A percentile compares a stretch with the other conserved stretches of the same genome.
Conservation (phyloP, 768 basidiomycete genomes). For the Galerina marginata region DNA sequence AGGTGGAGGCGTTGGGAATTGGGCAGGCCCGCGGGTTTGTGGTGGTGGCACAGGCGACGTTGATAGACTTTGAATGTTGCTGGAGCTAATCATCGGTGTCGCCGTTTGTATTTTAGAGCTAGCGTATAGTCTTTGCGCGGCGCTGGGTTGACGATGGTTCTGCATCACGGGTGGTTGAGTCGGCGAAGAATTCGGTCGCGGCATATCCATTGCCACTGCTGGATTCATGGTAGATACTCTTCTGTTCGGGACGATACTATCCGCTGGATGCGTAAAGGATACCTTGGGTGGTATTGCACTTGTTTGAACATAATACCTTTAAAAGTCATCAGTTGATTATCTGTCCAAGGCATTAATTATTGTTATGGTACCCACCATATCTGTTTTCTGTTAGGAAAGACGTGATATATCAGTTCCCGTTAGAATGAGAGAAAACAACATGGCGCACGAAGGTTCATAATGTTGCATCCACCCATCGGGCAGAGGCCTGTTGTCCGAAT, state of each 20-base stretch:
- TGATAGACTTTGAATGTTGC: conserved; percentile 15
- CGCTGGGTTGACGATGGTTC: conserved; percentile 16
- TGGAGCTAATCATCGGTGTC: conserved; percentile 24
- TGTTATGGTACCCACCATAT: conserved; percentile 23
- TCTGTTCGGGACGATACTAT: conserved; percentile 13
- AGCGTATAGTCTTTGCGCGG: conserved; percentile 51
- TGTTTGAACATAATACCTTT: conserved; percentile 42
- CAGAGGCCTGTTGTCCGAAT: conserved; percentile 29
- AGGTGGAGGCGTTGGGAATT: neutral
- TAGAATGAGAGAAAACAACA: neutral
- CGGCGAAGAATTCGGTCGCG: neutral
- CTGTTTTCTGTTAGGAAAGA: conserved; percentile 18
- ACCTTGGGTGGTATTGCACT: conserved; percentile 36
- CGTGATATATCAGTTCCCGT: neutral
- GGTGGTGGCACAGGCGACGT: conserved; percentile 8
- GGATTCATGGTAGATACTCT: conserved; percentile 6
- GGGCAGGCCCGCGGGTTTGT: neutral
- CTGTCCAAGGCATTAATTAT: neutral
- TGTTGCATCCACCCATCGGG: conserved; percentile 41
- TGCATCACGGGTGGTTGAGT: conserved; percentile 5
- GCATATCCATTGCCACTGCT: conserved; percentile 27
- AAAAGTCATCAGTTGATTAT: neutral
- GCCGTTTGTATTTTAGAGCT: conserved; percentile 36
- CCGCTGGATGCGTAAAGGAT: conserved; percentile 39
- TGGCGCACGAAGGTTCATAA: conserved; percentile 35